Evolutionary conservation across 768 basidiomycete genomes (phyloP).

Genomic region (Pleurotus giganteus): DNA sequence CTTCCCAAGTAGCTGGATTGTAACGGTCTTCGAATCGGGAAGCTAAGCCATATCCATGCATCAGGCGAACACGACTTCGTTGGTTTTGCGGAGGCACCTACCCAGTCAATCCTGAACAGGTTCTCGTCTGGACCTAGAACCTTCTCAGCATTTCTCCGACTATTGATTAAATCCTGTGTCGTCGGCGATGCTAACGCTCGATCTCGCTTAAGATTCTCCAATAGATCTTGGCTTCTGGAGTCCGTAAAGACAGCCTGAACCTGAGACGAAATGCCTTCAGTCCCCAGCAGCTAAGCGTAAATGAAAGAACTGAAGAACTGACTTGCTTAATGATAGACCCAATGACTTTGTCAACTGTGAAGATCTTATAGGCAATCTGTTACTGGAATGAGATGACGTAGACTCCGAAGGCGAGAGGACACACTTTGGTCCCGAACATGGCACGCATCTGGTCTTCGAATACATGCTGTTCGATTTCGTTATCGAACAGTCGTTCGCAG

Average conservation of each 20-base stretch:
- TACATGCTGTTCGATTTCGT: constrained; percentile 79
- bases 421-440: constrained; percentile 82
- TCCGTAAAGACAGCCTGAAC: constrained; percentile 70
- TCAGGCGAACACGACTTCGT: neutral
- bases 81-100: constrained; percentile 27
- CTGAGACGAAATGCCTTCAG: constrained; percentile 24
- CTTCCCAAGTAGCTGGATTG: constrained; percentile 75
- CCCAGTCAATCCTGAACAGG: constrained; percentile 81
- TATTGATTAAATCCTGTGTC: constrained; percentile 70
- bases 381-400: neutral
- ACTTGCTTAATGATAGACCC: constrained; percentile 90
- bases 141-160: constrained; percentile 65
- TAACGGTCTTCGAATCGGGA: constrained; percentile 62
- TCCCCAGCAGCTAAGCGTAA: neutral
- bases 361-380: constrained; percentile 82
- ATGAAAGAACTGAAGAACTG: constrained; percentile 11
- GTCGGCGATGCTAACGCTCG: constrained; percentile 56
- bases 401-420: neutral
- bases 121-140: constrained; percentile 76
- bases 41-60: constrained; percentile 37
- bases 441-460: constrained; percentile 92
- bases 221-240: constrained; percentile 66
- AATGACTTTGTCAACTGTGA: constrained; percentile 92
- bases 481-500: constrained; percentile 89
- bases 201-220: constrained; percentile 70